These are phyloP conservation scores for Dryadomyces sulphureus DNA, from an alignment of 2,329 filamentous ascomycete species.

Conservation along the genomic window DNA sequence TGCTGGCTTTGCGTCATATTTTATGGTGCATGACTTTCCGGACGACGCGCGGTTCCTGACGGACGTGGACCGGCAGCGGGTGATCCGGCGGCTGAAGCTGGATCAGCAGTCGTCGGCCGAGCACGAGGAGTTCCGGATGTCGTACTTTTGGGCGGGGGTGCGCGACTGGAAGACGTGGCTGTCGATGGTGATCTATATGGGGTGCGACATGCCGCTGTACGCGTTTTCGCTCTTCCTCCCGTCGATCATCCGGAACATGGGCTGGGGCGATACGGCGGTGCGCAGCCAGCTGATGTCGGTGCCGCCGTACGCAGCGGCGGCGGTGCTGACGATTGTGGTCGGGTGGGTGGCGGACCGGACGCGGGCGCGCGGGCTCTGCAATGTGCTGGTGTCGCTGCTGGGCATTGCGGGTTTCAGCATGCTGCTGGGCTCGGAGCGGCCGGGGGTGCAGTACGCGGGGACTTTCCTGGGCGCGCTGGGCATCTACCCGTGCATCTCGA, in stretches of 20 bases:
- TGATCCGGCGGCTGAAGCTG: constrained; percentile 49
- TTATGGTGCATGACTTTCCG: constrained; percentile 66
- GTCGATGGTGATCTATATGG: constrained; percentile 32
- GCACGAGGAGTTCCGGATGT: constrained; percentile 56
- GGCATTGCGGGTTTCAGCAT: constrained; percentile 68
- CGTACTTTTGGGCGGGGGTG: constrained; percentile 54
- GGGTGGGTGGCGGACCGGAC: constrained; percentile 69
- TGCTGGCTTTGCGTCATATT: constrained; percentile 50
- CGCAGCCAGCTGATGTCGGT: constrained; percentile 59
- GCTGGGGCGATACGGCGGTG: constrained; percentile 30
- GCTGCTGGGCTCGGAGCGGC: constrained; percentile 49
- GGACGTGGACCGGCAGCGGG: constrained; percentile 48
- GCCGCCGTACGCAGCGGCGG: constrained; percentile 60
- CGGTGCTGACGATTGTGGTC: constrained; percentile 50
- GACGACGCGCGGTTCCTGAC: constrained; percentile 57
- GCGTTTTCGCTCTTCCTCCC: constrained; percentile 41
- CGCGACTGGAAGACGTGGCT: constrained; percentile 62
- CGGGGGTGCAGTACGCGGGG: constrained; percentile 65
- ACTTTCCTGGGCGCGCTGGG: constrained; percentile 75
- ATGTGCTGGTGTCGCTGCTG: constrained; percentile 54
- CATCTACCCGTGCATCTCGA: constrained; percentile 76
- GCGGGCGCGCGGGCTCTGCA: constrained; percentile 60
- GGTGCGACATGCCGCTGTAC: constrained; percentile 33
- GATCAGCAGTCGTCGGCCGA: constrained; percentile 55
- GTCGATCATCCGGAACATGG: constrained; percentile 33